Evolutionary conservation across 2,329 filamentous ascomycete genomes (phyloP).

Genomic region (Curvularia verruculosa): DNA sequence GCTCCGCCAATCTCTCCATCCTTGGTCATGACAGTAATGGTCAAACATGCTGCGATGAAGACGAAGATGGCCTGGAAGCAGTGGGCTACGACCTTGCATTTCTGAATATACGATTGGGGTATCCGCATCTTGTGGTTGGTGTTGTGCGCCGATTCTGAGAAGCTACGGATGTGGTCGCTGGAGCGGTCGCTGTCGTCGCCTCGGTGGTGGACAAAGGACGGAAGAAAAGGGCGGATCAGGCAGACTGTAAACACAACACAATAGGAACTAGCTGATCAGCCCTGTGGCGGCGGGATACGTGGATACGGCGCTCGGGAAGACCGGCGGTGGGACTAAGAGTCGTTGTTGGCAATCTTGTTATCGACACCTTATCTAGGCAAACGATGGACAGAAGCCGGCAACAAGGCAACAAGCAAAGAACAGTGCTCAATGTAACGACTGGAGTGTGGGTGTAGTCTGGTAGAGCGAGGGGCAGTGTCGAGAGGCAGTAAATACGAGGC

Average conservation of each 20-base stretch:
- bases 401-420: neutral
- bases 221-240: neutral
- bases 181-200: neutral
- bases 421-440: neutral
- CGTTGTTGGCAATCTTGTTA: neutral
- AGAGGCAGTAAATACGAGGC: constrained; percentile 1
- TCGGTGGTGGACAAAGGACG: neutral
- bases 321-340: constrained; percentile 4
- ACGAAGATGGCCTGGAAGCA: constrained; percentile 61
- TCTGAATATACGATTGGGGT: constrained; percentile 56
- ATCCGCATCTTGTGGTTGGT: constrained; percentile 49
- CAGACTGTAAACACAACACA: constrained; percentile 1
- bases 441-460: neutral
- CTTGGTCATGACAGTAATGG: constrained; percentile 64
- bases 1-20: constrained; percentile 60
- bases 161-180: neutral
- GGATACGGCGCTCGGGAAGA: constrained; percentile 2
- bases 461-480: constrained; percentile 4
- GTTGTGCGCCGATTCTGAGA: neutral
- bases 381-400: neutral
- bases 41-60: constrained; percentile 64
- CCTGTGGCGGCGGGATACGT: constrained; percentile 2
- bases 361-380: neutral
- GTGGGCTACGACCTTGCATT: constrained; percentile 63
- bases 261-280: neutral